These are phyloP conservation scores for Carex scoparia DNA, from an alignment of 176 grass and related monocot genomes.

Conservation along the genomic window DNA sequence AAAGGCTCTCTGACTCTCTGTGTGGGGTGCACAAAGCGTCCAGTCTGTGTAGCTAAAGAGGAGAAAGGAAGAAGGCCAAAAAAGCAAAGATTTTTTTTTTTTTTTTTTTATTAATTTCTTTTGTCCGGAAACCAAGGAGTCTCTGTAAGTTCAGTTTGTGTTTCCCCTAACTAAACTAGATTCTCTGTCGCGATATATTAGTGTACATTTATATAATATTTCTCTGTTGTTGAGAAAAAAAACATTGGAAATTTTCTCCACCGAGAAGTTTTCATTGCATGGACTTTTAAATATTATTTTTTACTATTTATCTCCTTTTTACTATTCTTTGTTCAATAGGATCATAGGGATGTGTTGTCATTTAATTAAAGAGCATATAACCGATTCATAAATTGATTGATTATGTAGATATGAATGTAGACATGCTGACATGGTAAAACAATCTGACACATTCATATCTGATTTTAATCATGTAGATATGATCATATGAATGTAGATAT, in stretches of 20 bases:
- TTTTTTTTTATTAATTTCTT: neutral
- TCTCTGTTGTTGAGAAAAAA: neutral
- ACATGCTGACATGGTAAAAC: neutral
- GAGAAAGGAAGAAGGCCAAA: neutral
- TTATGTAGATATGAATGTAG: too few relatives aligned
- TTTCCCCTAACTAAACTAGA: neutral
- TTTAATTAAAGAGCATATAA: constrained; percentile 1
- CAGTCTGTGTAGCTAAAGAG: constrained; percentile 20
- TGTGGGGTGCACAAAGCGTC: constrained; percentile 4
- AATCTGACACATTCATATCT: too few relatives aligned
- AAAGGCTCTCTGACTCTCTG: constrained; percentile 26
- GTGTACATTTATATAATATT: neutral
- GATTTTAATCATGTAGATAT: too few relatives aligned
- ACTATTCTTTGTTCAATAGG: neutral
- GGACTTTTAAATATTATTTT: neutral
- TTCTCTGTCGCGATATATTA: neutral
- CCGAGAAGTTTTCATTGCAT: neutral
- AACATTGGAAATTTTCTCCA: neutral
- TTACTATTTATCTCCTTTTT: neutral
- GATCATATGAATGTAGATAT: too few relatives aligned
- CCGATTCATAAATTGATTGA: neutral
- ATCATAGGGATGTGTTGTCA: neutral
- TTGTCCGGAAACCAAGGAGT: constrained; percentile 12
- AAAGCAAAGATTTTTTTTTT: constrained; percentile 6
- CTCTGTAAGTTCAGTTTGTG: constrained; percentile 11